Conservation (phyloP, 1,284 basidiomycete species). For the Leccinum huronense region DNA sequence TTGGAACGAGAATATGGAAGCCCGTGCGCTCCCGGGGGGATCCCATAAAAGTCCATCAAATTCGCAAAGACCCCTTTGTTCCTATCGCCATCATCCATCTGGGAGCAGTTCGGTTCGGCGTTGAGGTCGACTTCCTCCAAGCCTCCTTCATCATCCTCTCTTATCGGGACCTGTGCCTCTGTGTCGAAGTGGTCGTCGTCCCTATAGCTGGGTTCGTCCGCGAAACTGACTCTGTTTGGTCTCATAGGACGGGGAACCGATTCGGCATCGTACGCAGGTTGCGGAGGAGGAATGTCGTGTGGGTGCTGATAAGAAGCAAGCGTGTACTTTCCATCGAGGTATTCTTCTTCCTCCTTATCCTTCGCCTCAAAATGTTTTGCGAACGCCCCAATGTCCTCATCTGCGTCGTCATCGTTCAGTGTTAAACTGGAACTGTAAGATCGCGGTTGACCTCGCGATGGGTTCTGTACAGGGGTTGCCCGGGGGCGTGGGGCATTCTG, state of each 20-base stretch:
- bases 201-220: conserved; percentile 14
- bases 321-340: conserved; percentile 39
- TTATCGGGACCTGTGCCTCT: conserved; percentile 25
- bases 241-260: conserved; percentile 17
- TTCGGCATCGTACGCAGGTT: conserved; percentile 38
- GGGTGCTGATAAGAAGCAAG: conserved; percentile 59
- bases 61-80: conserved; percentile 42
- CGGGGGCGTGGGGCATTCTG: conserved; percentile 14
- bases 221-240: conserved; percentile 28
- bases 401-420: conserved; percentile 26
- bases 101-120: conserved; percentile 16
- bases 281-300: conserved; percentile 55
- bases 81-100: conserved; percentile 30
- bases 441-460: conserved; percentile 2
- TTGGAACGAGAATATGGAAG: conserved; percentile 33
- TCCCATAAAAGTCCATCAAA: conserved; percentile 54
- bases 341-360: conserved; percentile 16
- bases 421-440: conserved; percentile 37
- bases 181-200: conserved; percentile 24
- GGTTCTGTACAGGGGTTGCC: conserved; percentile 19
- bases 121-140: conserved; percentile 11
- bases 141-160: conserved; percentile 6
- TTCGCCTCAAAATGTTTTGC: conserved; percentile 18
- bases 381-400: conserved; percentile 25
- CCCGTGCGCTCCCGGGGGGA: conserved; percentile 25